A percentile compares a stretch with the other conserved stretches of the same genome.
These are phyloP conservation scores for Aspergillus ibericus DNA, from an alignment of 2,329 filamentous ascomycete species.

Conservation along the genomic window DNA sequence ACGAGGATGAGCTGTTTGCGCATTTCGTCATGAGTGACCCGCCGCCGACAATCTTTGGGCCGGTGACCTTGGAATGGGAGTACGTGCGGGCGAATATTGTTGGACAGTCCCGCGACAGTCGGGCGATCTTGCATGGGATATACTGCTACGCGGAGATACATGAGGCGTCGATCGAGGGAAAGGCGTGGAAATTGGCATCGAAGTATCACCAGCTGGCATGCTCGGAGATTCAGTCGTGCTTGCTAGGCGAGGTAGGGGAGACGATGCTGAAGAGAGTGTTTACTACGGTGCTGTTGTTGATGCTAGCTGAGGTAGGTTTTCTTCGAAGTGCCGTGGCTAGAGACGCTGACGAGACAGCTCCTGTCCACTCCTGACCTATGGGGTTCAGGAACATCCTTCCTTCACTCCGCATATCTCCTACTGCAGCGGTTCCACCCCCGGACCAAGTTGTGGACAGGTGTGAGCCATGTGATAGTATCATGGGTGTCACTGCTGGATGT, in stretches of 20 bases:
- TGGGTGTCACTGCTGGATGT: constrained; percentile 38
- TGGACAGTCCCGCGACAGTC: constrained; percentile 25
- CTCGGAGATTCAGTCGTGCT: constrained; percentile 29
- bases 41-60: constrained; percentile 33
- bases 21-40: constrained; percentile 30
- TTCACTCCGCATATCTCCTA: constrained; percentile 31
- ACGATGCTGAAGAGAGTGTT: constrained; percentile 27
- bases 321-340: background rate
- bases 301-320: constrained; percentile 36
- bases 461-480: constrained; percentile 30
- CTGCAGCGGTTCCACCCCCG: constrained; percentile 31
- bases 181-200: constrained; percentile 28
- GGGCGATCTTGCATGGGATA: constrained; percentile 29
- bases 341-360: constrained; percentile 19
- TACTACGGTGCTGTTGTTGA: constrained; percentile 33
- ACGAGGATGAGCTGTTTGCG: constrained; percentile 33
- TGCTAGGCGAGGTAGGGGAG: constrained; percentile 28
- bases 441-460: constrained; percentile 30
- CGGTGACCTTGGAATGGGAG: constrained; percentile 35
- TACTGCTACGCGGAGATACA: constrained; percentile 38
- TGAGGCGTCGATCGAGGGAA: constrained; percentile 28
- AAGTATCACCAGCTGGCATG: constrained; percentile 33
- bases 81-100: constrained; percentile 29
- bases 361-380: constrained; percentile 30
- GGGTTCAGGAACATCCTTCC: constrained; percentile 30